Evolutionary conservation across 2,329 filamentous ascomycete genomes (phyloP), one percentile per base, ranked within the genome.

Genomic region (Shiraia sp.): DNA sequence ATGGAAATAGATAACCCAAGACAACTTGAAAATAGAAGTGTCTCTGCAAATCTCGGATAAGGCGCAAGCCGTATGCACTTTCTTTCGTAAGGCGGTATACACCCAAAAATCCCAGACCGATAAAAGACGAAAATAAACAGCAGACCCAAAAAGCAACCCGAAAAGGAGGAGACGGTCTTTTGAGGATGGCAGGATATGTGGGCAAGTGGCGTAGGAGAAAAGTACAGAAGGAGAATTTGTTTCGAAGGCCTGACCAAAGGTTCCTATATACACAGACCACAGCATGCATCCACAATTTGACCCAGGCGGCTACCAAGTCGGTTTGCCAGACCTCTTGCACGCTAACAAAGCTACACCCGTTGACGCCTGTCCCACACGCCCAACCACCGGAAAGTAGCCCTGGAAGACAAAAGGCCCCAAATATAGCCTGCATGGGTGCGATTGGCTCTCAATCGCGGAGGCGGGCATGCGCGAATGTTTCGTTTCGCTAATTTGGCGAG

Each of bases 401-500:
- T 35, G 17, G 27, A 13, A 8, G 15, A 32, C 6, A 43, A 51
- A 54, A 41, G 45, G 36, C 51, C 42, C 51, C 51, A 54, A 54
- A 54, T 52, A 52, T 54, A 54, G 49, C 41, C 30, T 23, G 36
- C 35, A 14, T 22, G 42, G 31, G 40, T 12, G 6, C 36, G 36
- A 54, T 46, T 47, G 48, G 51, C 24, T 29, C n/a, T 14, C 24
- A 29, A n/a, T n/a, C 12, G 16, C 31, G 15, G 5, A 35, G 17
- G n/a, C 34, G 19, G 10, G 8, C 25, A 5, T 13, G 27, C 32
- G 43, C 12, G 24, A 15, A 22, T n/a, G n/a, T n/a, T n/a, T 19
- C 42, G 47, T 45, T 51, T 51, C 42, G 51, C 45, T 42, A 23
- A 26, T 39, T 34, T 49, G 32, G 40, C 48, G 51, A 54, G 48